Percentiles rank a stretch among this genome's conserved stretches.
These are phyloP conservation scores for Cryptomeria japonica DNA, from an alignment of 75 land plant species.

Conservation along the genomic window DNA sequence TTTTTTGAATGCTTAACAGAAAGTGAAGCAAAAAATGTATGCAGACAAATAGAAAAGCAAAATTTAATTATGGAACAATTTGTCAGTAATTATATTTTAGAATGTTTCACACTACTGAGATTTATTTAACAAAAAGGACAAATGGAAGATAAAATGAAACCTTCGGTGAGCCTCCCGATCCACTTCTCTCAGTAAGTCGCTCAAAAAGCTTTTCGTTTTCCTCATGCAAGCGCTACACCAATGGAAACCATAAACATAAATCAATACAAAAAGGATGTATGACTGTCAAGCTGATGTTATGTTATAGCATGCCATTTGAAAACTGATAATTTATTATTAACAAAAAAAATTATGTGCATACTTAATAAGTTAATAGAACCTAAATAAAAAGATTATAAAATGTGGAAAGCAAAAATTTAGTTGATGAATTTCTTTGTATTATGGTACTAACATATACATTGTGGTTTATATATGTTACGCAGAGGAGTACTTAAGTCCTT, in stretches of 20 bases:
- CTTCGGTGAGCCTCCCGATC: constrained; percentile 47
- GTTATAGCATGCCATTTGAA: neutral
- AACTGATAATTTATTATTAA: neutral
- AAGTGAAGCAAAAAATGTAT: constrained; percentile 14
- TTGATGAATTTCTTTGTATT: neutral
- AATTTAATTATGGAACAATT: neutral
- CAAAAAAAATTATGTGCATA: neutral
- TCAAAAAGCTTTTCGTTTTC: constrained; percentile 98
- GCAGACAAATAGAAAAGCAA: constrained; percentile 3
- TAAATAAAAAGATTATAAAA: neutral
- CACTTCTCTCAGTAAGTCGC: constrained; percentile 74
- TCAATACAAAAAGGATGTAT: neutral
- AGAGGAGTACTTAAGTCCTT: neutral
- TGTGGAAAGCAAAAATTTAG: neutral
- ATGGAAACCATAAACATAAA: constrained; percentile 4
- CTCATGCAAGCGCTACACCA: constrained; percentile 85
- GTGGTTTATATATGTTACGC: neutral
- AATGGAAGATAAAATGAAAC: constrained; percentile 24
- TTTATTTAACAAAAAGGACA: neutral
- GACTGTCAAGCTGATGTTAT: neutral
- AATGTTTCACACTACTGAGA: neutral
- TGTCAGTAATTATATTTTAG: neutral
- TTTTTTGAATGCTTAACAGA: neutral
- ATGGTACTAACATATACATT: neutral
- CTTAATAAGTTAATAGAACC: neutral